Base-by-base conservation (phyloP, 345 rosid genomes). In the Gossypium thurberi region DNA sequence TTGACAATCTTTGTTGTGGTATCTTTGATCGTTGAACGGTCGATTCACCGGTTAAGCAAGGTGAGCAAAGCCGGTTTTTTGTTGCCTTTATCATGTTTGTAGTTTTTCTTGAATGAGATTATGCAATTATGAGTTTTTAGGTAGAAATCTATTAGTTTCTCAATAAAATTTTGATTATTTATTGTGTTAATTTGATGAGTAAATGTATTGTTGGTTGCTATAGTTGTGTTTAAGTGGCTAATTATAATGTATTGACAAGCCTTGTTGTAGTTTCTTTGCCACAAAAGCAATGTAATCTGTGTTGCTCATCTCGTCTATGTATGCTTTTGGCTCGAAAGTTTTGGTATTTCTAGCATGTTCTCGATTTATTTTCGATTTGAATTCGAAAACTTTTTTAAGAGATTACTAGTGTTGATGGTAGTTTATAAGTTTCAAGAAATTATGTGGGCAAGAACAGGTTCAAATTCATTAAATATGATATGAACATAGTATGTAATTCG, bases 11-110 rank as follows among this genome's bases (percentile, higher is more conserved):
- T 95, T 72, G 99, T 95, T 17, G 84, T 78, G 64, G 94, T 94
- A 70, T 94, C 99, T 61, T 76, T 89, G 80, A 79, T 90, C 65
- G 97, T 95, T 77, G 98, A 95, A 75, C 96, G 98, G 60, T 83
- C 89, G 17, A 95, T 92, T 74, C 89, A 89, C 76, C 89, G 89
- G 48, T 80, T 94, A 51, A 85, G 97, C 75, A 78, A 77, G 61
- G 98, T 94, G 82, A 87, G 97, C 40, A 6, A 82, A 60, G 28
- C 69, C 3, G 6, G 2, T 52, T 6, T n/a, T 33, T 63, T 52
- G 10, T 26, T 26, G 8, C 28, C 76, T 52, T 10, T 8, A 65
- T 43, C 28, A 11, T 65, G 33, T 44, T 21, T 65, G 53, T 20
- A 9, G 68, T 9, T 64, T 64, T 64, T 64, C 8, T 21, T 65